Conservation (phyloP, 805 yeast species). For the Candida oleophila region DNA sequence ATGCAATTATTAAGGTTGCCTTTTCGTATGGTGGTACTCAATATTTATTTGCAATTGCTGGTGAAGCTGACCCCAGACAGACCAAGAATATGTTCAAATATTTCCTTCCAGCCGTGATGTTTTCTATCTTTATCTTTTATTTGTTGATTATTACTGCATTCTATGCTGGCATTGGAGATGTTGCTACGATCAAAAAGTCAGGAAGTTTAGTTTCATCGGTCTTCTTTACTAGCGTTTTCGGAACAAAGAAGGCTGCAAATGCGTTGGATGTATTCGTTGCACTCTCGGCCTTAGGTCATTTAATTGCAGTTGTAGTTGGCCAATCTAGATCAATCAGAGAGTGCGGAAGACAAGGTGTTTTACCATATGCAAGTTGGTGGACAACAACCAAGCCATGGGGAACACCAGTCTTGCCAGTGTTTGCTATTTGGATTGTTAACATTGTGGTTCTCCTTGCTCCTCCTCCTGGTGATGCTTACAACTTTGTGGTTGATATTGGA, state of each 20-base stretch:
- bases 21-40: conserved; percentile 43
- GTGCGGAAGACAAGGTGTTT: conserved; percentile 33
- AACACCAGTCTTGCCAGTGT: conserved; percentile 26
- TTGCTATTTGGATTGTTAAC: conserved; percentile 24
- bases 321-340: conserved; percentile 32
- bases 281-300: conserved; percentile 31
- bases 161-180: conserved; percentile 24
- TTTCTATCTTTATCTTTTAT: conserved; percentile 30
- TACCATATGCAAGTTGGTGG: conserved; percentile 28
- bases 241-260: conserved; percentile 21
- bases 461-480: conserved; percentile 35
- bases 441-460: conserved; percentile 28
- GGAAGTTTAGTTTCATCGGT: conserved; percentile 28
- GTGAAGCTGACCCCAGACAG: conserved; percentile 26
- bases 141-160: conserved; percentile 32
- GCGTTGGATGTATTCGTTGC: conserved; percentile 27
- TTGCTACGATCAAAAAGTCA: conserved; percentile 23
- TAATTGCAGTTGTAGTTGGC: conserved; percentile 25
- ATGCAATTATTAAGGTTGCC: conserved; percentile 43
- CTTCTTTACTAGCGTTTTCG: conserved; percentile 31
- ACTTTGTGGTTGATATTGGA: conserved; percentile 30
- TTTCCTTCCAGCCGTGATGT: conserved; percentile 31
- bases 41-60: conserved; percentile 39
- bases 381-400: conserved; percentile 30
- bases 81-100: conserved; percentile 23